Evolutionary conservation across 2,329 filamentous ascomycete species (phyloP), one percentile per base, ranked within the genome.

Genomic region (Colletotrichum sp.): DNA sequence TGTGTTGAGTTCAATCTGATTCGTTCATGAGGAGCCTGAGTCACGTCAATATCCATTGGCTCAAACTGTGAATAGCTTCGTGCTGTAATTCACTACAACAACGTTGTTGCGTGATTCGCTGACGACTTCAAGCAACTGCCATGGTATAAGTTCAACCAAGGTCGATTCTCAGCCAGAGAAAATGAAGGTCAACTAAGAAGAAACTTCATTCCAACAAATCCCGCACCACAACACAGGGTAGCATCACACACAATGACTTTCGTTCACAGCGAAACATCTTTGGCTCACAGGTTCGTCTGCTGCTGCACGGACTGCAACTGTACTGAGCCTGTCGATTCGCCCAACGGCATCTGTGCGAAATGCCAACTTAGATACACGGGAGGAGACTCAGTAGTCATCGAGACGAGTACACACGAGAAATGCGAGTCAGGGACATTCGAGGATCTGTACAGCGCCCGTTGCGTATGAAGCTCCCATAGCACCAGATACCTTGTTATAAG

Each of bases 251-350:
- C 44, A 16, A 66, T 66, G 64, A 34, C 19, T 1, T 1, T 32
- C 3, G 2, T n/a, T 52, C 16, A 29, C 12, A 2, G 27, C 15
- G 25, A 59, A 59, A n/a, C 55, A 27, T 11, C 25, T n/a, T 30
- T 16, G 15, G 55, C 55, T 59, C 55, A 34, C 2, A 39, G 25
- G 29, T 70, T 62, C 13, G 13, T 49, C 19, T 70, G 57, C 27
- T 34, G 62, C 27, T 70, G 68, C n/a, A 63, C 57, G 2, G 68
- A 70, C 27, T 63, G 68, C 27, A 29, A 25, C 12, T 70, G 68
- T 19, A 8, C 4, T 12, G 19, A 34, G 13, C 27, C 11, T 9
- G 68, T 70, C 34, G 25, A 52, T 2, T 11, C 25, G 16, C 55
- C 68, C 2, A 52, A 27, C 11, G 19, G 32, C 3, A 63, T 70